These are phyloP conservation scores for Trichoderma sp. DNA, from an alignment of 2,329 filamentous ascomycete species.

Conservation along the genomic window DNA sequence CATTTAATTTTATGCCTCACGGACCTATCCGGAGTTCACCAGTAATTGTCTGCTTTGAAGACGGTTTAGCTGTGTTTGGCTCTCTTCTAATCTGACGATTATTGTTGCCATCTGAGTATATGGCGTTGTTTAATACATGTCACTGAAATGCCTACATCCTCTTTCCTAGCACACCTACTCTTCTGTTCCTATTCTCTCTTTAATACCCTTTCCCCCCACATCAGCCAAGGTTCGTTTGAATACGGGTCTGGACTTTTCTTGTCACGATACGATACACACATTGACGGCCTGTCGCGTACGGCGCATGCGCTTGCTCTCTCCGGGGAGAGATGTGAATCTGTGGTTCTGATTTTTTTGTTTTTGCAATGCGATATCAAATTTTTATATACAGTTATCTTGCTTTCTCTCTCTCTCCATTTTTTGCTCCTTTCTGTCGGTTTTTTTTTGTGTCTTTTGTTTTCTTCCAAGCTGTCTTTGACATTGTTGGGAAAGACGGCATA, in stretches of 20 bases:
- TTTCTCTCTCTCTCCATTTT: neutral
- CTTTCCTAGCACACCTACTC: conserved; percentile 15
- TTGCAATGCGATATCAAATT: conserved; percentile 15
- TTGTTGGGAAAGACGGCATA: neutral
- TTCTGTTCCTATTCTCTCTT: conserved; percentile 28
- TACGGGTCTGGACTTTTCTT: conserved; percentile 8
- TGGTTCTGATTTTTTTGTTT: neutral
- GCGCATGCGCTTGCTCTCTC: conserved; percentile 22
- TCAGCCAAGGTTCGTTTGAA: conserved; percentile 5
- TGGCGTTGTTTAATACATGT: conserved; percentile 6
- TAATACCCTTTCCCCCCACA: conserved; percentile 15
- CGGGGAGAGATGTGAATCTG: conserved; percentile 22
- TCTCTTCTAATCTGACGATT: conserved; percentile 10
- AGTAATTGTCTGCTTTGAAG: no score
- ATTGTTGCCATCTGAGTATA: conserved; percentile 2
- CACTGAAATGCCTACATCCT: conserved; percentile 26
- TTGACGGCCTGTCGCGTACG: conserved; percentile 20
- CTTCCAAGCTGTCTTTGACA: neutral
- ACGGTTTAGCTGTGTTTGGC: neutral
- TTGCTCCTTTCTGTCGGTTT: neutral
- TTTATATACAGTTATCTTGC: neutral
- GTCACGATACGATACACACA: conserved; percentile 20
- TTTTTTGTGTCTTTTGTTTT: neutral
- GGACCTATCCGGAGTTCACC: no score
- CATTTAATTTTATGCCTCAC: conserved; percentile 30